Conservation (phyloP, 1,139 yeast genomes). For the Pneumocystis murina region DNA sequence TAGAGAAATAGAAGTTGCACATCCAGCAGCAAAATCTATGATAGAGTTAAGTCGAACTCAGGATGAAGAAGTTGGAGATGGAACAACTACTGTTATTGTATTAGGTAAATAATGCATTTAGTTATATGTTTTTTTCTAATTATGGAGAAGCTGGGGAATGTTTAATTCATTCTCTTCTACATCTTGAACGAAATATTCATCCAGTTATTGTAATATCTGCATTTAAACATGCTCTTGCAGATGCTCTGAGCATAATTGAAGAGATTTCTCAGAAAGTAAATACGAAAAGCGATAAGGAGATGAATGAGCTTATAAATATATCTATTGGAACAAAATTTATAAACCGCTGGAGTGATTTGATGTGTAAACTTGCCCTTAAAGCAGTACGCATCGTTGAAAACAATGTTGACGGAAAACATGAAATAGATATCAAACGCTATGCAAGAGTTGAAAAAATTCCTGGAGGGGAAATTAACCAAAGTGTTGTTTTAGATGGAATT, state of each 20-base stretch:
- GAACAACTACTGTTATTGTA: conserved; percentile 84
- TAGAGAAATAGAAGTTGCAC: conserved; percentile 81
- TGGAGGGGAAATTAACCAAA: conserved; percentile 90
- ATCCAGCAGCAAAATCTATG: conserved; percentile 98
- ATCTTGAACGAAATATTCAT: conserved; percentile 82
- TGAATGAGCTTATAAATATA: conserved; percentile 74
- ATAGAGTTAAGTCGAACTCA: conserved; percentile 92
- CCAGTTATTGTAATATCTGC: conserved; percentile 95
- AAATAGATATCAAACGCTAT: conserved; percentile 85
- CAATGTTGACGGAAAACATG: conserved; percentile 51
- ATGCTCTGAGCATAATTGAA: conserved; percentile 79
- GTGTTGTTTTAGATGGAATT: conserved; percentile 78
- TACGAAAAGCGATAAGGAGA: conserved; percentile 64
- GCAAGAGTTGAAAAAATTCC: conserved; percentile 91
- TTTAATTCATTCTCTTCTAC: conserved; percentile 86
- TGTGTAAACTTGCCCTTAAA: conserved; percentile 76
- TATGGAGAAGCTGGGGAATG: conserved; percentile 82
- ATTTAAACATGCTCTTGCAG: conserved; percentile 75
- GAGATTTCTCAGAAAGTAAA: conserved; percentile 78
- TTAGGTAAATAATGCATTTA: conserved; percentile 14
- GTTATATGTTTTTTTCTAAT: conserved; percentile 14
- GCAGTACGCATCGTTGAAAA: conserved; percentile 77
- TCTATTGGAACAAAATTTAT: conserved; percentile 94
- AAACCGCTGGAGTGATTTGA: conserved; percentile 76
- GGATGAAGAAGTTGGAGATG: conserved; percentile 98